Evolutionary conservation across 192 early-diverging fungal species (phyloP).

Genomic region (Backusella morwellensis): DNA sequence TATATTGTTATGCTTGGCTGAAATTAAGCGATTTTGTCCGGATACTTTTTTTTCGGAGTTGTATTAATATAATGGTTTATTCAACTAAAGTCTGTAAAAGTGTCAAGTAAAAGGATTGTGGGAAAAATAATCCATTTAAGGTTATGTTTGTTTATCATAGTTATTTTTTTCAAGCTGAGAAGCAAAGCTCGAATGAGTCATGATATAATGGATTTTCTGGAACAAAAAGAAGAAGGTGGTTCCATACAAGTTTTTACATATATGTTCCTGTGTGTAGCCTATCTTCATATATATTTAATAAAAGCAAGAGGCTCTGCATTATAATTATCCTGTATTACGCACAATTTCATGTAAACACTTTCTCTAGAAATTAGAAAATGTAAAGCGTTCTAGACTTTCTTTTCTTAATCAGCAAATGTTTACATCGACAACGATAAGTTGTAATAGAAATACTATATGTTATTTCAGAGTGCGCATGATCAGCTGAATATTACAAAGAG

Average conservation of each 20-base stretch:
- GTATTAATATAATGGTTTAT: background rate
- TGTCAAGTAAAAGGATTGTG: background rate
- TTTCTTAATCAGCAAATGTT: background rate
- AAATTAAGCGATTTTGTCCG: too few species aligned
- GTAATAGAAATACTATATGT: background rate
- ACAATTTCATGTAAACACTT: too few species aligned
- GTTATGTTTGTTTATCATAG: background rate
- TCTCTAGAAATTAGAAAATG: background rate
- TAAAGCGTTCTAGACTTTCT: background rate
- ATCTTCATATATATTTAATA: too few species aligned
- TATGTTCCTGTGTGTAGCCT: background rate
- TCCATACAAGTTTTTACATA: background rate
- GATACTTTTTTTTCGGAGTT: too few species aligned
- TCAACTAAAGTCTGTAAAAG: background rate
- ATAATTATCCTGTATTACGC: too few species aligned
- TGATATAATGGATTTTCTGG: background rate
- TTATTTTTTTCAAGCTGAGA: background rate
- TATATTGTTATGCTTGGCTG: too few species aligned
- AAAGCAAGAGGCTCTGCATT: too few species aligned
- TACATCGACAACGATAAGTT: background rate
- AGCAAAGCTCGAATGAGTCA: background rate
- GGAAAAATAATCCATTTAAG: background rate
- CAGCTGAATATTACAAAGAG: slow-evolving; percentile 1
- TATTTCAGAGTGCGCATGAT: background rate
- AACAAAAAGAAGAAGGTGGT: background rate